These are phyloP conservation scores for Aspergillus aculeatinus DNA, from an alignment of 2,329 filamentous ascomycete genomes.

Conservation along the genomic window DNA sequence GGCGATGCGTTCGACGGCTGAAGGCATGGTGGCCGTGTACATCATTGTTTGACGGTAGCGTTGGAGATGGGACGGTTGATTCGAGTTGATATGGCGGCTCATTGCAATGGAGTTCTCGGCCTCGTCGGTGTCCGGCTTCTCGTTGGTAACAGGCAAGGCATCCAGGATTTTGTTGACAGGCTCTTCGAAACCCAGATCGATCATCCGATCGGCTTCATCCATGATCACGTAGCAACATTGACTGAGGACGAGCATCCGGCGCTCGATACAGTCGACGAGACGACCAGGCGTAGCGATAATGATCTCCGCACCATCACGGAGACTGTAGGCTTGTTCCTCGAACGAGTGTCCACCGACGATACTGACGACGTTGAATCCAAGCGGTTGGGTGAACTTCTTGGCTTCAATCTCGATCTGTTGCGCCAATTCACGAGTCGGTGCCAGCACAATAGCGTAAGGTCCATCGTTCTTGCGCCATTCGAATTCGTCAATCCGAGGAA, in stretches of 20 bases:
- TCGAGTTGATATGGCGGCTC: conserved; percentile 71
- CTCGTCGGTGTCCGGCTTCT: conserved; percentile 91
- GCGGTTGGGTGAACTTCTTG: conserved; percentile 82
- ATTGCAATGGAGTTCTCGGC: conserved; percentile 86
- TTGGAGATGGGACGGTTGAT: conserved; percentile 47
- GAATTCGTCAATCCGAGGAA: conserved; percentile 78
- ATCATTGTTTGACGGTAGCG: conserved; percentile 98
- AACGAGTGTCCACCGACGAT: conserved; percentile 97
- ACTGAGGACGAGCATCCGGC: conserved; percentile 83
- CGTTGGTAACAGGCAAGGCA: conserved; percentile 85
- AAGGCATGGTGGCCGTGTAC: conserved; percentile 99
- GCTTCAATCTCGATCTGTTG: conserved; percentile 97
- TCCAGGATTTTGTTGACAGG: conserved; percentile 97
- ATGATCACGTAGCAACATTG: conserved; percentile 99
- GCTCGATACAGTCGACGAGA: conserved; percentile 94
- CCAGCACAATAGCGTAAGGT: conserved; percentile 94
- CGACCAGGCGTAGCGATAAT: conserved; percentile 98
- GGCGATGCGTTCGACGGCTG: conserved; percentile 90
- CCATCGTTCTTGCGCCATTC: conserved; percentile 89
- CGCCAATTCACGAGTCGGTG: conserved; percentile 92
- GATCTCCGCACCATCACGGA: conserved; percentile 92
- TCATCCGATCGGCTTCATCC: conserved; percentile 99
- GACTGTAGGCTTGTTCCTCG: conserved; percentile 86
- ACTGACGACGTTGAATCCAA: conserved; percentile 92
- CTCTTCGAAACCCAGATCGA: conserved; percentile 96